Evolutionary conservation across 257 asterid genomes (phyloP).

Genomic region (Ajuga chamaepitys): DNA sequence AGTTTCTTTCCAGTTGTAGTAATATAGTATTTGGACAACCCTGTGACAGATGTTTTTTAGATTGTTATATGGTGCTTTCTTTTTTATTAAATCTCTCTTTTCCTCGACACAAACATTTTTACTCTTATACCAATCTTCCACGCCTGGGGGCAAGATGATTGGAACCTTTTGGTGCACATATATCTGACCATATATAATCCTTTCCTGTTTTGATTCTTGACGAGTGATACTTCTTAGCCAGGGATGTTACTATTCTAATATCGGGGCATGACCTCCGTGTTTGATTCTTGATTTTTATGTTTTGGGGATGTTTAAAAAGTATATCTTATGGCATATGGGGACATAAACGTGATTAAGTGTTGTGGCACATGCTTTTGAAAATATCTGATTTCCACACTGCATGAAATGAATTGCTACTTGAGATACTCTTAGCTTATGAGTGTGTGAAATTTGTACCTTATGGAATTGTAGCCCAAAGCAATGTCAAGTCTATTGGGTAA

Average conservation of each 20-base stretch:
- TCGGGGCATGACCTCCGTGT: neutral
- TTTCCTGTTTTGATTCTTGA: neutral
- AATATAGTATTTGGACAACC: too few relatives aligned
- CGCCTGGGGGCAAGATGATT: too few relatives aligned
- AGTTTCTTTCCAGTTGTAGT: too few relatives aligned
- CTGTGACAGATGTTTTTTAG: too few relatives aligned
- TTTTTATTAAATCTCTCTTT: too few relatives aligned
- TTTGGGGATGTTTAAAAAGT: neutral
- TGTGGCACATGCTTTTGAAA: neutral
- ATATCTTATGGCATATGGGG: neutral
- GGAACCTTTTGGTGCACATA: neutral
- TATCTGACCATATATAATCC: neutral
- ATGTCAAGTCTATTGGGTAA: neutral
- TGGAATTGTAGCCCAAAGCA: neutral
- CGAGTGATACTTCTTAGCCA: neutral
- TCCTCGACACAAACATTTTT: too few relatives aligned
- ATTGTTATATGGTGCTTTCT: too few relatives aligned
- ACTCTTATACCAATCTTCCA: too few relatives aligned
- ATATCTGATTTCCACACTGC: neutral
- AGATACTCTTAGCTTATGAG: neutral
- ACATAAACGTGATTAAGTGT: neutral
- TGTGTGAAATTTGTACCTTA: neutral
- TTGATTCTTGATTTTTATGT: neutral
- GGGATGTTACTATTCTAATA: neutral
- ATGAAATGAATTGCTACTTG: neutral